Evolutionary conservation across 2,329 filamentous ascomycete genomes (phyloP).

Genomic region (Fusarium succisae): DNA sequence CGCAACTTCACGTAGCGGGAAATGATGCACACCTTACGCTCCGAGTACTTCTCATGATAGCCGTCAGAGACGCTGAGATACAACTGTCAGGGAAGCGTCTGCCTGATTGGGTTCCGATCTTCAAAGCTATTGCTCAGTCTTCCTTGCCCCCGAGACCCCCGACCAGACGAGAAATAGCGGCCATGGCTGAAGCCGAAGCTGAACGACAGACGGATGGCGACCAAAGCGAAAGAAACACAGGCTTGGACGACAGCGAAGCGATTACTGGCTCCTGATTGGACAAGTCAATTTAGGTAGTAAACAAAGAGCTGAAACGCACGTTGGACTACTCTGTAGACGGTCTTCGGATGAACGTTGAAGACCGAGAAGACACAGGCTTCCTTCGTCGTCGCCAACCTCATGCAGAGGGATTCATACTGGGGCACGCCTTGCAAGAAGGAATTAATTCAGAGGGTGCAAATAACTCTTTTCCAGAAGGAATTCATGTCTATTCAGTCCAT

Average conservation of each 20-base stretch:
- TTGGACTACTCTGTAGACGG: not conserved
- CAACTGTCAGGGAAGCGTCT: not conserved
- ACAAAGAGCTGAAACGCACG: too few species aligned
- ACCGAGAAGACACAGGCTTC: accelerated
- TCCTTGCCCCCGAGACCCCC: not conserved
- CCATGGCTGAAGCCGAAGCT: not conserved
- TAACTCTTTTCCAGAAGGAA: not conserved
- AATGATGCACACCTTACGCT: slow-evolving; percentile 42
- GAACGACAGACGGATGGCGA: not conserved
- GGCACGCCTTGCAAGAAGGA: accelerated
- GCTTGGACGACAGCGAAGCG: not conserved
- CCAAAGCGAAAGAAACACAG: not conserved
- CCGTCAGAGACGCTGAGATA: not conserved
- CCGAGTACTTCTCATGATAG: slow-evolving; percentile 12
- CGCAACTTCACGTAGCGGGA: slow-evolving; percentile 32
- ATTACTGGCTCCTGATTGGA: not conserved
- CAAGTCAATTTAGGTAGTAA: accelerated
- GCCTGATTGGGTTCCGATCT: not conserved
- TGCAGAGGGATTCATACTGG: not conserved
- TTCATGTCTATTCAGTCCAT: not conserved
- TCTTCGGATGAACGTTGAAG: not conserved
- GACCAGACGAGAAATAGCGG: not conserved
- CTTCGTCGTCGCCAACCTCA: accelerated
- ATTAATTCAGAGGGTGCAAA: too few species aligned
- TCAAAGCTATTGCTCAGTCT: slow-evolving; percentile 8